Base-by-base conservation (phyloP, 163 green algal species). In the Scenedesmus sp. region DNA sequence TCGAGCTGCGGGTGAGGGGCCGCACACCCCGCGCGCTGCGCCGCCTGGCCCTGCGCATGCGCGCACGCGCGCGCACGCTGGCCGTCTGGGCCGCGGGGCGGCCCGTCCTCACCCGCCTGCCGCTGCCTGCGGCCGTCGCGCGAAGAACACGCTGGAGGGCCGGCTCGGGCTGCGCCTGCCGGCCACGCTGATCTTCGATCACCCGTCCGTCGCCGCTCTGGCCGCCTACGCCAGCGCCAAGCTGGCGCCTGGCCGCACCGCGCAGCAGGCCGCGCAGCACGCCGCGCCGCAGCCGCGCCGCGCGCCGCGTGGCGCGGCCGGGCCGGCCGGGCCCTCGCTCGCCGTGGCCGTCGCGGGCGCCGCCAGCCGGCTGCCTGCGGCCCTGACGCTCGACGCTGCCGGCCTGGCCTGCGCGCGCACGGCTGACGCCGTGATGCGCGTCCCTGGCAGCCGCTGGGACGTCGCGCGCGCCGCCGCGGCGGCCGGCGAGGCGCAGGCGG, bases 1-100 rank as follows among this genome's bases (percentile, higher is more conserved):
- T 94, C 17, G 91, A 94, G 78, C 86, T 97, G 67, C 75, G 88
- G n/a, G n/a, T n/a, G n/a, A n/a, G n/a, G n/a, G n/a, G n/a, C n/a
- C n/a, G n/a, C n/a, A n/a, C n/a, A n/a, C n/a, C n/a, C n/a, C n/a
- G n/a, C n/a, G n/a, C n/a, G n/a, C n/a, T n/a, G n/a, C n/a, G n/a
- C n/a, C n/a, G n/a, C n/a, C n/a, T n/a, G n/a, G n/a, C n/a, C n/a
- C n/a, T n/a, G n/a, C n/a, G n/a, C n/a, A n/a, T n/a, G n/a, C n/a
- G n/a, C n/a, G n/a, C n/a, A n/a, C n/a, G n/a, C n/a, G n/a, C n/a
- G n/a, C n/a, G n/a, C n/a, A n/a, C n/a, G n/a, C n/a, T n/a, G n/a
- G n/a, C n/a, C n/a, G n/a, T n/a, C n/a, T n/a, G n/a, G n/a, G n/a
- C n/a, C n/a, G n/a, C n/a, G n/a, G n/a, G n/a, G n/a, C n/a, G n/a